These are phyloP conservation scores for Sodiomyces alkalinus DNA, from an alignment of 2,329 filamentous ascomycete genomes.

Conservation along the genomic window DNA sequence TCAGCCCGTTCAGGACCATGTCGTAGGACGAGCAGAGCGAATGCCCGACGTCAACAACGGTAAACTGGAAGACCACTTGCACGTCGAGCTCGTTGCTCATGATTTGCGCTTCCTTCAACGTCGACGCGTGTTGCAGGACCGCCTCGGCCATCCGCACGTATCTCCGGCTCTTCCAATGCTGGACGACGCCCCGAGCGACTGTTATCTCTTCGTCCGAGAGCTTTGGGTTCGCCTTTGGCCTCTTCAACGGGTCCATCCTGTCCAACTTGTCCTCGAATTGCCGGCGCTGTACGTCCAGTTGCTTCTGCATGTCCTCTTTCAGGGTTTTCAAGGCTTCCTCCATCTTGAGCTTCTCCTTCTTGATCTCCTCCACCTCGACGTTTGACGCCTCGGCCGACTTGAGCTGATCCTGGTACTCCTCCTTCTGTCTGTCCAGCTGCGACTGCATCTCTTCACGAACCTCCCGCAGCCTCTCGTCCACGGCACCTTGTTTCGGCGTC, in stretches of 20 bases:
- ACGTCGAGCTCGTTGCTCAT: constrained; percentile 97
- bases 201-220: constrained; percentile 59
- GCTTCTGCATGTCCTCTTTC: constrained; percentile 79
- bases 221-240: constrained; percentile 43
- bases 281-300: constrained; percentile 69
- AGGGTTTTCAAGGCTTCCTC: constrained; percentile 62
- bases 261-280: constrained; percentile 75
- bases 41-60: constrained; percentile 78
- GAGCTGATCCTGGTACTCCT: constrained; percentile 65
- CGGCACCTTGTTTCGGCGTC: constrained; percentile 66
- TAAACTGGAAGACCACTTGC: constrained; percentile 86
- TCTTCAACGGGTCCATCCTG: constrained; percentile 51
- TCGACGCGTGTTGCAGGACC: constrained; percentile 73
- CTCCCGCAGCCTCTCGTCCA: constrained; percentile 59
- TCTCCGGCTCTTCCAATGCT: constrained; percentile 68
- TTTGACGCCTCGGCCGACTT: constrained; percentile 60
- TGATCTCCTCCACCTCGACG: constrained; percentile 70
- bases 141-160: constrained; percentile 91
- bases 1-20: constrained; percentile 82
- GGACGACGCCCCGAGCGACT: constrained; percentile 49
- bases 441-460: constrained; percentile 71
- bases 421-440: constrained; percentile 71
- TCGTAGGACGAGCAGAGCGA: constrained; percentile 88
- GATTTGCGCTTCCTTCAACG: constrained; percentile 88
- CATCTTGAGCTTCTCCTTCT: constrained; percentile 71